Evolutionary conservation across 1,284 basidiomycete species (phyloP), one percentile per base, ranked within the genome.

Genomic region (Heterobasidion occidentale): DNA sequence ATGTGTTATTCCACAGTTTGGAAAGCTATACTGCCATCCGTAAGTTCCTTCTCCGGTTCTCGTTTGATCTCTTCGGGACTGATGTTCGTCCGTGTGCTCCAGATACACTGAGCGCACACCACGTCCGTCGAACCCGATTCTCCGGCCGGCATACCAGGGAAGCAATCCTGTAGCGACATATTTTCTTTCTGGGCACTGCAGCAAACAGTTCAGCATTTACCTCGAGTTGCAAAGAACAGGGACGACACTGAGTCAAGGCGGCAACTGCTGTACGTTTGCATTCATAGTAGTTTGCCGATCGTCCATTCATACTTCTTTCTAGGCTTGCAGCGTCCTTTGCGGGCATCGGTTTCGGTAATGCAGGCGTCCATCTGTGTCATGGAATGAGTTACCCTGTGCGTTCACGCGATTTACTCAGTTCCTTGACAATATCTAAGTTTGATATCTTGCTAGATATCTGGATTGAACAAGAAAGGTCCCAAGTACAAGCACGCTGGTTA

Each of bases 131-230:
- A 97, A 98, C 73, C 95, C 95, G 3, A 86, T 94, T 51, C 75
- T 93, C 54, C 80, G 96, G 51, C 95, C 92, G 20, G 92, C 95
- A 8, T 98, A 98, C 68, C 95, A 98, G 73, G 95, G 95, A 51
- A 90, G 91, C 63, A 98, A 98, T 71, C 95, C 95, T 6, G 92
- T 97, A 46, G 90, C 93, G 95, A 98, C 68, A 92, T 98, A 55
- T 98, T 98, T 74, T 94, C 93, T 7, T 77, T 90, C 61, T 98
- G 95, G 95, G 95, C 96, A 4, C 75, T 98, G 58, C 83, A 88
- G 67, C 91, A 94, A 36, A 93, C 94, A 0, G 88, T 98, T 60
- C 86, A 94, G 70, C 89, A 94, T 67, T 81, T 98, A 20, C 96
- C 95, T 17, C 82, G 92, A 33, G 84, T 98, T 45, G 88, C 90